These are phyloP conservation scores for Astrephomene gubernaculifera DNA, from an alignment of 139 green algal species.

Conservation along the genomic window DNA sequence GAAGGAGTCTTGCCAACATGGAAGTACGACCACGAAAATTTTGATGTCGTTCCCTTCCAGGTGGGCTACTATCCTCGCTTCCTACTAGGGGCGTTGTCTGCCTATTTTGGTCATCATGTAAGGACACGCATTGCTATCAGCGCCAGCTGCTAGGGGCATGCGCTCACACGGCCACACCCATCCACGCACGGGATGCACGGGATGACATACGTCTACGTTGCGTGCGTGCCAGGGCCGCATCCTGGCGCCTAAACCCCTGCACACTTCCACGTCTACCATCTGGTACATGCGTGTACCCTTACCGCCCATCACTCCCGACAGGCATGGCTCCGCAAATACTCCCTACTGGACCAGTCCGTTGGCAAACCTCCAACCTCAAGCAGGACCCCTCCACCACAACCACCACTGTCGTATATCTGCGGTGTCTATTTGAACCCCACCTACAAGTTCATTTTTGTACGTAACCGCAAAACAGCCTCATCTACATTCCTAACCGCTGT, in stretches of 20 bases:
- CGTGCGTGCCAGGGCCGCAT: too few species aligned
- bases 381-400: not conserved
- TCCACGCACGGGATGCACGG: too few species aligned
- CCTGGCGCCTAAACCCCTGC: too few species aligned
- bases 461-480: slow-evolving; percentile 43
- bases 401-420: slow-evolving; percentile 37
- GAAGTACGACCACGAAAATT: slow-evolving; percentile 9
- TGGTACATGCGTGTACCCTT: too few species aligned
- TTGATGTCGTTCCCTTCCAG: slow-evolving; percentile 30
- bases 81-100: too few species aligned
- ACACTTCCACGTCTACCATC: too few species aligned
- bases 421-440: slow-evolving; percentile 7
- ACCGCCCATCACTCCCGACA: not conserved
- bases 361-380: not conserved
- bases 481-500: slow-evolving; percentile 35
- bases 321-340: not conserved
- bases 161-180: too few species aligned
- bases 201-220: too few species aligned
- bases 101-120: too few species aligned
- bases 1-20: not conserved
- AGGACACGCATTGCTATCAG: too few species aligned
- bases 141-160: too few species aligned
- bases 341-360: not conserved
- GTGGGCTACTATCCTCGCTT: too few species aligned
- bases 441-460: slow-evolving; percentile 46